Evolutionary conservation across 805 yeast species (phyloP).

Genomic region (Ogataea saltuana): DNA sequence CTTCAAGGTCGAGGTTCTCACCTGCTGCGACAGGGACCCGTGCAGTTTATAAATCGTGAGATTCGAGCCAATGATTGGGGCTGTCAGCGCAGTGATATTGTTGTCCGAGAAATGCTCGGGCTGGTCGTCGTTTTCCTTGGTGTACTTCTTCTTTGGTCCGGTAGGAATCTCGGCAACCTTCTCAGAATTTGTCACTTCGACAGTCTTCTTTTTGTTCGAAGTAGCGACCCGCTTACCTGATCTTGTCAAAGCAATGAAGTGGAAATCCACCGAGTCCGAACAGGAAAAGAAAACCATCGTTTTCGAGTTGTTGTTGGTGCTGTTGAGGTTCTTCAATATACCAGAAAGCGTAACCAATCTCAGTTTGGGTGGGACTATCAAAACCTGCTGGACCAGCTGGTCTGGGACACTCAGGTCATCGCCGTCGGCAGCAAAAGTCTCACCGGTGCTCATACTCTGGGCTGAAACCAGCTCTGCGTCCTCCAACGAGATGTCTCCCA

Average conservation of each 20-base stretch:
- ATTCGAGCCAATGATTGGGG: constrained; percentile 51
- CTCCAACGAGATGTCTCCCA: constrained; percentile 75
- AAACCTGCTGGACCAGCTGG: constrained; percentile 76
- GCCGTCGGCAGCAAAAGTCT: constrained; percentile 9
- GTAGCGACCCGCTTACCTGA: constrained; percentile 43
- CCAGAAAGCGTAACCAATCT: constrained; percentile 82
- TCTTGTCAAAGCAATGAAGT: constrained; percentile 71
- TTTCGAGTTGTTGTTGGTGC: constrained; percentile 39
- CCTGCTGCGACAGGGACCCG: constrained; percentile 85
- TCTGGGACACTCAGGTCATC: constrained; percentile 68
- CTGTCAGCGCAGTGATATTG: constrained; percentile 46
- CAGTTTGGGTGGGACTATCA: constrained; percentile 90
- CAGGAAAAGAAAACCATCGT: constrained; percentile 89
- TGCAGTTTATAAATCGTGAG: constrained; percentile 69
- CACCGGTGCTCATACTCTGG: constrained; percentile 24
- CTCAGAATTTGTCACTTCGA: neutral
- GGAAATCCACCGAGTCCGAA: constrained; percentile 95
- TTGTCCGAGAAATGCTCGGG: constrained; percentile 22
- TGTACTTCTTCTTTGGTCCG: constrained; percentile 8
- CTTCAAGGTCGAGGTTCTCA: constrained; percentile 74
- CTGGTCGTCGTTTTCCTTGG: constrained; percentile 19
- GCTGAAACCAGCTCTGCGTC: constrained; percentile 69
- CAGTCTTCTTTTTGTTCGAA: constrained; percentile 28
- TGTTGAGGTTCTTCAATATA: constrained; percentile 51
- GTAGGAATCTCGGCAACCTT: constrained; percentile 7